Percentiles rank a stretch among this genome's conserved stretches.
Conservation (phyloP, 257 asterid genomes). For the Solanum piurae region DNA sequence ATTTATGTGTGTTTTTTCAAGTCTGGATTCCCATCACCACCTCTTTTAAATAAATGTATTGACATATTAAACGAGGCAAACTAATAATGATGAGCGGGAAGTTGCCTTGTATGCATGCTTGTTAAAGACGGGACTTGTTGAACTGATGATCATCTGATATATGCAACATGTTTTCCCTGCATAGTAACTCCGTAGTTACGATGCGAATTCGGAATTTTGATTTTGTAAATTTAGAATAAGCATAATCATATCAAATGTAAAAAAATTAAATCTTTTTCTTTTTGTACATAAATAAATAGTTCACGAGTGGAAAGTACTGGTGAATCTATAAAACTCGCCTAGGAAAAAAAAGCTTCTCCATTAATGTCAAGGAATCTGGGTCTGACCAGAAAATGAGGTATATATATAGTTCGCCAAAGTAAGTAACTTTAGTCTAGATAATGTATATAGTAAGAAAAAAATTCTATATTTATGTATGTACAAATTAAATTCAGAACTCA, state of each 20-base stretch:
- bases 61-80: not conserved
- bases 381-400: not conserved
- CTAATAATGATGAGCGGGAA: not conserved
- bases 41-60: not conserved
- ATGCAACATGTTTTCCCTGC: constrained; percentile 18
- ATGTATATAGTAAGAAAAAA: too few relatives aligned
- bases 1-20: not conserved
- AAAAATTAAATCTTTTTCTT: not conserved
- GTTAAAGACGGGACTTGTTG: not conserved
- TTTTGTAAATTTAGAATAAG: not conserved
- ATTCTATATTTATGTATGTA: too few relatives aligned
- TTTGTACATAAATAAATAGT: not conserved
- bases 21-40: not conserved
- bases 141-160: not conserved
- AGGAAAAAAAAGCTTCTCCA: not conserved
- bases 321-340: not conserved
- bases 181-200: not conserved
- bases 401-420: not conserved
- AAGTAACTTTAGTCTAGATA: not conserved
- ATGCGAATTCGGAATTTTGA: not conserved
- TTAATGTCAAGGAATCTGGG: not conserved
- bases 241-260: not conserved
- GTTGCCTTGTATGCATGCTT: constrained; percentile 7
- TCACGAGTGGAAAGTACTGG: not conserved
- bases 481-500: too few relatives aligned